phyloP scores from a whole-genome alignment of 2,329 filamentous ascomycete species.

The Aureobasidium sp. region DNA sequence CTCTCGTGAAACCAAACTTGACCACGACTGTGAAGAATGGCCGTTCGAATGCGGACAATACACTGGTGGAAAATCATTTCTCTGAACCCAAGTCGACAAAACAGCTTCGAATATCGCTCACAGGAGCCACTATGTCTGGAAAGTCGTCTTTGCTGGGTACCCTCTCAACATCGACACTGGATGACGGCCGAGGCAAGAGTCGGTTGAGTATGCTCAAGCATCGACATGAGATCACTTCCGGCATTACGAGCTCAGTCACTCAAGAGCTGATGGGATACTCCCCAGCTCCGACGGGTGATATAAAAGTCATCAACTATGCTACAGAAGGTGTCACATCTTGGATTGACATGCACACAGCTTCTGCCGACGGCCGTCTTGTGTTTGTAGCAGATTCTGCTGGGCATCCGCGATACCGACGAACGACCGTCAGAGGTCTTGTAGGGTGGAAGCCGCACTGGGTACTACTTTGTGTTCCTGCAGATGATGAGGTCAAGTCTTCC shows the following conservation, averaged over 20 bases:
- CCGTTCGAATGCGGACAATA: not conserved
- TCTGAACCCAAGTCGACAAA: conserved; percentile 40
- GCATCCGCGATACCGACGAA: conserved; percentile 80
- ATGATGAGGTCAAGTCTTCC: conserved; percentile 53
- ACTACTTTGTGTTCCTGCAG: conserved; percentile 76
- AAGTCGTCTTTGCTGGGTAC: conserved; percentile 90
- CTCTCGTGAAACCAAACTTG: conserved; percentile 68
- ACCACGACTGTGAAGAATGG: conserved; percentile 1
- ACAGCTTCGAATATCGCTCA: conserved; percentile 79
- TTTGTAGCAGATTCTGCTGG: conserved; percentile 91
- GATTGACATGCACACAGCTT: conserved; percentile 83
- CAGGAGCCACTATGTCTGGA: conserved; percentile 81
- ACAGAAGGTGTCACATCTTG: conserved; percentile 83
- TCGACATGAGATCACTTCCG: conserved; percentile 84
- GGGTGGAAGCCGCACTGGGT: conserved; percentile 97
- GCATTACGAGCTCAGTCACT: conserved; percentile 87
- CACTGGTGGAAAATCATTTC: not conserved
- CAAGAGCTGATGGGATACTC: conserved; percentile 86
- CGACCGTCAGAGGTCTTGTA: conserved; percentile 80
- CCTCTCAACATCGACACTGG: conserved; percentile 76
- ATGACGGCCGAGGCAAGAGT: conserved; percentile 88
- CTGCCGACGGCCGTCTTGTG: conserved; percentile 67
- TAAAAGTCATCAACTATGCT: conserved; percentile 70
- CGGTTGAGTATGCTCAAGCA: conserved; percentile 84
- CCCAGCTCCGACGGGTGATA: conserved; percentile 24